Base-by-base conservation (phyloP, 768 basidiomycete species). In the Tricholoma flavovirens region DNA sequence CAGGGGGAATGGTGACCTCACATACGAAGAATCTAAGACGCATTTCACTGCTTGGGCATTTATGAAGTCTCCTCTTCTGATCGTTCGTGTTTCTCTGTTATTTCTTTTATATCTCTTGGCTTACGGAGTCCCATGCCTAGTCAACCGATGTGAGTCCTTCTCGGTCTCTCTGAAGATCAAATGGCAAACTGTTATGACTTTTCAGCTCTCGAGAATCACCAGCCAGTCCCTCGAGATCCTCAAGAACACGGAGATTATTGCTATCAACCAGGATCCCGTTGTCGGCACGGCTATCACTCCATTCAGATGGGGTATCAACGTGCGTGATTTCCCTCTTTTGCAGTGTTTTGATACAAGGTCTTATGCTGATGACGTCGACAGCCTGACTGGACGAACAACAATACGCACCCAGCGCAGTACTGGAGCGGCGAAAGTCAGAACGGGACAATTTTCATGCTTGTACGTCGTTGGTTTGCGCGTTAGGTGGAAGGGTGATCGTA, bases 41-140 rank as follows among this genome's bases (percentile, higher is more conserved):
- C 86, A 88, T 62, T 87, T 86, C 66, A 86, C 84, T 0, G 83
- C 83, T 3, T 88, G 86, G 86, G 84, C 84, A 14, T 67, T 88
- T 42, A 80, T 84, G 81, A 86, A 85, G 62, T 73, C 70, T 0
- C 85, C 86, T 2, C 75, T 88, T 24, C 65, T 87, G 56, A 53
- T 53, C 8, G 73, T 75, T 26, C 33, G 68, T 65, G 4, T 8
- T 36, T 21, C 10, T 43, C 40, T 30, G 14, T 56, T 54, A 26
- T 8, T 11, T 30, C 35, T 36, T 6, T 35, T 10, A n/a, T 43
- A 35, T 58, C 22, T 12, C 35, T 42, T 15, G 15, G 43, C 22
- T 12, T 11, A 35, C 15, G 2, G 5, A 29, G 9, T 42, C 7
- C 26, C n/a, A n/a, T 1, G 54, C 17, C 59, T 58, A 36, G 59